Evolutionary conservation across 371 early-diverging fungal species (phyloP).

Genomic region (Amoeboaphelidium protococcarum): DNA sequence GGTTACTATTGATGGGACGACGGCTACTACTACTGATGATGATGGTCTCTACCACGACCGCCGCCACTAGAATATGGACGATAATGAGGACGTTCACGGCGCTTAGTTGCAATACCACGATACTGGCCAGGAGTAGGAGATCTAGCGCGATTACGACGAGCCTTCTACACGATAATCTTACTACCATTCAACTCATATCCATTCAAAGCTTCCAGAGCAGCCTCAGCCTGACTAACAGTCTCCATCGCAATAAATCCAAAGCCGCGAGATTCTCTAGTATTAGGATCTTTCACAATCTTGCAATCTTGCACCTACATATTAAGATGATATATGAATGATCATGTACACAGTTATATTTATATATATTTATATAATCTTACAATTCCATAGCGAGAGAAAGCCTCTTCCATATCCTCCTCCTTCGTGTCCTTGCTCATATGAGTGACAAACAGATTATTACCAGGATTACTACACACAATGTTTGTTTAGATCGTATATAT

Average conservation of each 20-base stretch:
- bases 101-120: background rate
- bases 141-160: background rate
- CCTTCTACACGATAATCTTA: background rate
- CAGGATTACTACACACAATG: no score
- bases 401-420: conserved; percentile 32
- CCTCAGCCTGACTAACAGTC: conserved; percentile 19
- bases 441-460: conserved; percentile 48
- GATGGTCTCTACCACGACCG: no score
- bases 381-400: conserved; percentile 49
- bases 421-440: conserved; percentile 28
- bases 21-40: no score
- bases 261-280: conserved; percentile 22
- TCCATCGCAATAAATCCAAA: conserved; percentile 48
- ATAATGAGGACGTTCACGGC: background rate
- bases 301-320: no score
- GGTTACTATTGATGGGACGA: no score
- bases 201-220: conserved; percentile 9
- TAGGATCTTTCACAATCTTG: background rate
- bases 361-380: conserved; percentile 4
- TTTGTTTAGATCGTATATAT: no score
- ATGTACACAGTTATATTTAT: background rate
- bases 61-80: no score
- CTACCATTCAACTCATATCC: background rate
- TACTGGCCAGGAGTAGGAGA: background rate
- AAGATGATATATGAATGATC: background rate